Base-by-base conservation (phyloP, 2,329 filamentous ascomycete genomes). In the Penicillium sp. region DNA sequence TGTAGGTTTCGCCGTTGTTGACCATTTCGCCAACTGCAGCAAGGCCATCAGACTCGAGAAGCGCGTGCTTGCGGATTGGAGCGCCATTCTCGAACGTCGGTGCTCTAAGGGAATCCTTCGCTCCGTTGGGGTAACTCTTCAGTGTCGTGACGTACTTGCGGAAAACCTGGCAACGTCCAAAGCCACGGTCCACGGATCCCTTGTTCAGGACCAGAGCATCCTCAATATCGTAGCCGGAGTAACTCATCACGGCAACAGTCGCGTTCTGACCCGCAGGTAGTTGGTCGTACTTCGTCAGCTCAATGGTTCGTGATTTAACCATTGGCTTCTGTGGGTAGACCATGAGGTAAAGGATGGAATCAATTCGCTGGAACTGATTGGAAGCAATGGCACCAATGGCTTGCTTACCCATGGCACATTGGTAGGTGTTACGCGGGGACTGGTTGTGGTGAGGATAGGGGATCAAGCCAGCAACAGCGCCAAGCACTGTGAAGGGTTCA, bases 331-430 rank as follows among this genome's bases (percentile, higher is more conserved):
- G 95, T 7, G 94, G 94, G 68, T 99, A 99, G 4, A 99, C 94
- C 78, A 99, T 90, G 1, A 96, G 89, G 71, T 97, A 97, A 7
- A 99, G 84, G 16, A 99, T 81, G 0, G 93, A 97, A 68, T 99
- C 94, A 72, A 99, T 97, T 54, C 94, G 87, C 66, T 93, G 90
- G 77, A 97, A 96, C 73, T 99, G 94, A 70, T 99, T 99, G 70
- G 96, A 96, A 16, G 93, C 94, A 70, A 99, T 97, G 34, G 93
- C 92, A 34, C 94, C 94, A 71, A 99, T 97, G 38, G 94, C 94
- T 88, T 99, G 94, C 78, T 99, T 99, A 83, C 94, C 94, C 94
- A 99, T 99, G 76, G 94, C 94, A 77, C 93, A 97, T 80, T 97
- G 93, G 69, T 99, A 99, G 0, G 94, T 99, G 72, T 99, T 99